Base-by-base conservation (phyloP, 2,329 filamentous ascomycete genomes). In the Colletotrichum tabaci region DNA sequence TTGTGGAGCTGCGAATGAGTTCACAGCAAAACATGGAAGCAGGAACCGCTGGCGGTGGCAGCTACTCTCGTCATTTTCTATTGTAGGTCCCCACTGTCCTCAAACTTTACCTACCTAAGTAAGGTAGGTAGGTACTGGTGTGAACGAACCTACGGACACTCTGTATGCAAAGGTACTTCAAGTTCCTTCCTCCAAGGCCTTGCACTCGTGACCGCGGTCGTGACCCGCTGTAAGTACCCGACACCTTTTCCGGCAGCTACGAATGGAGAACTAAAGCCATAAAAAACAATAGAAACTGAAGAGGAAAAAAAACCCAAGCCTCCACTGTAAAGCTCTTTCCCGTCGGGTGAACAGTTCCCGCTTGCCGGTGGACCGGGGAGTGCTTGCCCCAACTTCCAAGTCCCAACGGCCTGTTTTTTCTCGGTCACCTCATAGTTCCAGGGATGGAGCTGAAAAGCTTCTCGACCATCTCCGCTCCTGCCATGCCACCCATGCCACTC, bases 381-480 rank as follows among this genome's bases (percentile, higher is more conserved):
- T 55, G 52, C 30, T 30, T 55, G 30, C 52, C 52, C 60, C 47
- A 52, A 62, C 46, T 18, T 38, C 21, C 26, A 50, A 47, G 35
- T 21, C 26, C 26, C 18, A 50, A 61, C 30, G 15, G 44, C 30
- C 38, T 21, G 46, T 13, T 30, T 23, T 15, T 23, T 42, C 61
- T 2, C 35, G 9, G 35, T 46, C 44, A 46, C 49, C 61, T 55
- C 49, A 53, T 61, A 12, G 30, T 64, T 64, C 61, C 61, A 55
- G 30, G 61, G 18, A 64, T 55, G 61, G 21, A 21, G 49, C 49
- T 46, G 26, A 61, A 55, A 56, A 49, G 40, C 55, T 61, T 46
- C 63, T 70, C 64, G 64, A 2, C 56, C 44, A 49, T 49, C 64
- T 62, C 67, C 67, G 67, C 58, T 49, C n/a, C 47, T 21, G 7